Conservation (phyloP, 2,329 filamentous ascomycete genomes). For the Setomelanomma holmii region DNA sequence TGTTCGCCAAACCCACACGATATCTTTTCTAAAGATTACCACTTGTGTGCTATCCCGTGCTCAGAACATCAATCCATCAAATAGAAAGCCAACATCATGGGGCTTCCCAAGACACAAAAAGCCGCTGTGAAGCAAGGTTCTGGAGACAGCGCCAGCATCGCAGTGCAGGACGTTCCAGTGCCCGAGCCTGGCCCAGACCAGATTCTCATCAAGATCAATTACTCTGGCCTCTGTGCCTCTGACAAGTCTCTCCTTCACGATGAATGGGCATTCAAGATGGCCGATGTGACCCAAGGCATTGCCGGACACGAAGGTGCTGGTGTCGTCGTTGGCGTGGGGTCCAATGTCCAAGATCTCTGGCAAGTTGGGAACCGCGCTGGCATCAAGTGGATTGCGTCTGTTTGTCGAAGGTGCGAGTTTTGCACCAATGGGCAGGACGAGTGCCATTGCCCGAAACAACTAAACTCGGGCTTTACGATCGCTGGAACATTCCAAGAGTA, state of each 20-base stretch:
- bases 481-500: constrained; percentile 53
- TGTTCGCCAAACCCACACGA: no score
- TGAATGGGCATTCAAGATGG: constrained; percentile 45
- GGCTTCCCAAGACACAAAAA: constrained; percentile 42
- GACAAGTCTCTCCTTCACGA: constrained; percentile 53
- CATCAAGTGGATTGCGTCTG: constrained; percentile 79
- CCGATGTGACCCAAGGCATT: constrained; percentile 52
- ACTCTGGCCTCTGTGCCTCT: constrained; percentile 64
- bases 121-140: constrained; percentile 46
- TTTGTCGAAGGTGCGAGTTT: constrained; percentile 81
- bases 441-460: constrained; percentile 57
- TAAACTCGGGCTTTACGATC: constrained; percentile 69
- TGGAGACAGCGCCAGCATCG: constrained; percentile 24
- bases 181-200: constrained; percentile 57
- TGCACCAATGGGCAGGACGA: constrained; percentile 68
- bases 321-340: constrained; percentile 73
- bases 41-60: no score
- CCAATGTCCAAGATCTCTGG: constrained; percentile 69
- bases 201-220: constrained; percentile 63
- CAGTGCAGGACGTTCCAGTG: constrained; percentile 40
- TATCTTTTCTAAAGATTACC: no score
- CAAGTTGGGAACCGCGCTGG: constrained; percentile 63
- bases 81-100: no score
- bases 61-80: no score
- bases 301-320: constrained; percentile 81